A percentile compares a stretch with the other conserved stretches of the same genome.
These are phyloP conservation scores for Phlebiopsis flavidoalba DNA, from an alignment of 768 basidiomycete species.

Conservation along the genomic window DNA sequence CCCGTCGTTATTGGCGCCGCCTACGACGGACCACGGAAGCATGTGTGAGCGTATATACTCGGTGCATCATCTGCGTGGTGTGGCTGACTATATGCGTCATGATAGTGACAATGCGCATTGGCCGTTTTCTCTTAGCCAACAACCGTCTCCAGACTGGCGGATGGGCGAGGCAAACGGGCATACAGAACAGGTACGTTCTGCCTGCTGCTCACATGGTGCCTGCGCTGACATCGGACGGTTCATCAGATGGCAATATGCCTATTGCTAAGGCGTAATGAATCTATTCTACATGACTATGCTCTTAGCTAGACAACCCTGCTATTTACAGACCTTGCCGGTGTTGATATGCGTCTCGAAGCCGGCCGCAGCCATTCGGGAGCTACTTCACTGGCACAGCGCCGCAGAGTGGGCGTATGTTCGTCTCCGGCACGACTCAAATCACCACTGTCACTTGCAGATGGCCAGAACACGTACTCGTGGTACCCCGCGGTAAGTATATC, in stretches of 20 bases:
- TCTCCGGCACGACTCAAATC: conserved; percentile 20
- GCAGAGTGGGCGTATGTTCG: conserved; percentile 30
- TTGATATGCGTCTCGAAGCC: conserved; percentile 28
- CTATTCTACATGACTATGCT: background rate
- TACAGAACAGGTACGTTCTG: conserved; percentile 39
- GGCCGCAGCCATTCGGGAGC: conserved; percentile 26
- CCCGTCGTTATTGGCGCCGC: conserved; percentile 21
- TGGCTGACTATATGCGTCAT: background rate
- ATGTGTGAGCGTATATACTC: conserved; percentile 14
- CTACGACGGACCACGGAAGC: conserved; percentile 21
- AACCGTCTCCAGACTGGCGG: conserved; percentile 55
- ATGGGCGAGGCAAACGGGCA: conserved; percentile 57
- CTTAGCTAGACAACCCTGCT: background rate
- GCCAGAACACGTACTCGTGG: conserved; percentile 22
- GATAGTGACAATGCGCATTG: conserved; percentile 47
- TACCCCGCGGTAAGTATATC: conserved; percentile 11
- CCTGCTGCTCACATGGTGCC: background rate
- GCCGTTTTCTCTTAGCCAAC: conserved; percentile 50
- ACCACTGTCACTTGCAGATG: conserved; percentile 22
- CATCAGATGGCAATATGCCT: conserved; percentile 33
- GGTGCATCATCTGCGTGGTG: background rate
- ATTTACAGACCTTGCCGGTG: conserved; percentile 20
- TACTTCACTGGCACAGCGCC: conserved; percentile 33
- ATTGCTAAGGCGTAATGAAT: conserved; percentile 39
- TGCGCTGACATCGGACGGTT: background rate